Conservation (phyloP, 331 rosid species). For the Malus hybrid region DNA sequence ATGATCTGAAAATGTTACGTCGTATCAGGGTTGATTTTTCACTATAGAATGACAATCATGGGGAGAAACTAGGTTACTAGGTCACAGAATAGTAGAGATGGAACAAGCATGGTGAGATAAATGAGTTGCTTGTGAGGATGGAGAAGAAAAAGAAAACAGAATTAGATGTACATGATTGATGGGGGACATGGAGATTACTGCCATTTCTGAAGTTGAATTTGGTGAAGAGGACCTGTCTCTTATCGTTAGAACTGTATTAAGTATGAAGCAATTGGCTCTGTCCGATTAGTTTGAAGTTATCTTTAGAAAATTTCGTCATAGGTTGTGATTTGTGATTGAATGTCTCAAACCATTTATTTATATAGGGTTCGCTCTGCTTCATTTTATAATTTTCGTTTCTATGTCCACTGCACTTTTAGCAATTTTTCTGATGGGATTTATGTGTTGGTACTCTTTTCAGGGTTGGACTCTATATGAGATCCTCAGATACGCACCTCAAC, state of each 20-base stretch:
- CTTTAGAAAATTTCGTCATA: neutral
- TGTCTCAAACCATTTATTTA: neutral
- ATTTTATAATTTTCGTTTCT: neutral
- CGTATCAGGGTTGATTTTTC: neutral
- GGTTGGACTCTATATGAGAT: conserved; percentile 97
- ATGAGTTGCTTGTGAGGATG: neutral
- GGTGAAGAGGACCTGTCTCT: neutral
- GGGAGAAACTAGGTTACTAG: neutral
- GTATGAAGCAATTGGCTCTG: neutral
- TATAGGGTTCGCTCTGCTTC: neutral
- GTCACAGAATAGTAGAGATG: neutral
- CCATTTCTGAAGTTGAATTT: neutral
- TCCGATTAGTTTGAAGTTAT: neutral
- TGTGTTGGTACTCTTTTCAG: conserved; percentile 22
- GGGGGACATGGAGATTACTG: neutral
- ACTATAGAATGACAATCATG: neutral
- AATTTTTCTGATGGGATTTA: neutral
- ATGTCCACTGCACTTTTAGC: neutral
- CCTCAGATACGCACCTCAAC: conserved; percentile 85
- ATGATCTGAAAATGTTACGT: neutral
- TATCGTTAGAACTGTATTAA: neutral
- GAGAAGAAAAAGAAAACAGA: neutral
- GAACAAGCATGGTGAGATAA: neutral
- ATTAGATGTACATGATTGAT: neutral
- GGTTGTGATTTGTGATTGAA: neutral